Evolutionary conservation across 2,329 filamentous ascomycete genomes (phyloP).

Genomic region (Anisogramma anomala): DNA sequence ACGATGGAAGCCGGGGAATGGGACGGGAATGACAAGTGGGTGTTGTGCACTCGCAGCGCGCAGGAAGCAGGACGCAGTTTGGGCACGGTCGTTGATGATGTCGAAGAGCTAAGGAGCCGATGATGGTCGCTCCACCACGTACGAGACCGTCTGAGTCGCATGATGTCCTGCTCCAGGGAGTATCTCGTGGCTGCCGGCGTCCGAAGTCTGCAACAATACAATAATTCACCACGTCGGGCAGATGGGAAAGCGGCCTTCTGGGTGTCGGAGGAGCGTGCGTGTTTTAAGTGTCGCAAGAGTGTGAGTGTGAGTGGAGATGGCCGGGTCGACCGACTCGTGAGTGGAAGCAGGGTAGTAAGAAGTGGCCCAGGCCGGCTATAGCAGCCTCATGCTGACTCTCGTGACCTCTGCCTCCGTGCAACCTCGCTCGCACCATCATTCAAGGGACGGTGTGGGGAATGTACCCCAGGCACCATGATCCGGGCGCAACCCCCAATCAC

Average conservation of each 20-base stretch:
- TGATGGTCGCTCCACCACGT: neutral
- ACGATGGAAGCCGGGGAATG: no score
- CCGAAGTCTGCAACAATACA: neutral
- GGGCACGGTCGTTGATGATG: neutral
- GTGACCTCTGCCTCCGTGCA: neutral
- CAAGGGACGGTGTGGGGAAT: no score
- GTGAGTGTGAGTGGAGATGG: neutral
- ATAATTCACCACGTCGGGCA: no score
- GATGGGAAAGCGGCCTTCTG: neutral
- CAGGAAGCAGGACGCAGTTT: no score
- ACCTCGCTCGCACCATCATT: neutral
- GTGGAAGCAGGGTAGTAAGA: neutral
- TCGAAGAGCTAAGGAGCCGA: no score
- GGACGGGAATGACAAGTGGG: no score
- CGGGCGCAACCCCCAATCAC: constrained; percentile 1
- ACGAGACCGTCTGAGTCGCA: neutral
- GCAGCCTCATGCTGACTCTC: neutral
- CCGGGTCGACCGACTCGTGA: neutral
- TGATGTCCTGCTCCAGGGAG: neutral
- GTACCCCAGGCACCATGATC: neutral
- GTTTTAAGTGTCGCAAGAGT: neutral
- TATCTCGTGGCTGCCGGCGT: no score
- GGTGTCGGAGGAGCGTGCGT: no score
- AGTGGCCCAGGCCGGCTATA: neutral
- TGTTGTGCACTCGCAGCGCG: no score